Evolutionary conservation across 1,284 basidiomycete genomes (phyloP), one percentile per base, ranked within the genome.

Genomic region (Wolfiporia cocos): DNA sequence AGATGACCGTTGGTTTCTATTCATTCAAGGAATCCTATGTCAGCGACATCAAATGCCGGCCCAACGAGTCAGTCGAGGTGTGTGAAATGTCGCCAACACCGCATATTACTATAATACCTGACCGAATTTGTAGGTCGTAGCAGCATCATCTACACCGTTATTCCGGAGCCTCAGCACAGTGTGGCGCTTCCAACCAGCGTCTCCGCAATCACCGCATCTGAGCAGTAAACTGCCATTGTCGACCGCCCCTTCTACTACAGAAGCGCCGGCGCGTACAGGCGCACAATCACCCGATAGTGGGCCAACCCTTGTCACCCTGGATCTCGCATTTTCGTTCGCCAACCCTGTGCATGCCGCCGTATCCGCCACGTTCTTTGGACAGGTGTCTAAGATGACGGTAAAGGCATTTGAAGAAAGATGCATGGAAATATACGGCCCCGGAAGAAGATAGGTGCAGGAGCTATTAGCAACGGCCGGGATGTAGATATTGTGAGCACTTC

Each of bases 331-430:
- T 61, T 81, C 86, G 19, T 98, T 98, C 57, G 74, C 86, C 33
- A 94, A 85, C 58, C 92, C 92, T 0, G 54, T 95, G 28, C 86
- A 97, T 58, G 86, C 89, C 1, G 75, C 82, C 1, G 75, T 93
- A 15, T 89, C 89, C 4, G 74, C 83, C 19, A 71, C 82, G 10
- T 91, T 96, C 55, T 91, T 97, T 57, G 86, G 86, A 18, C 81
- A 86, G 57, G 85, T 96, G 7, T 90, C 89, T 6, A 78, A 78
- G 48, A 74, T 86, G 64, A 97, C 96, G 91, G 85, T 97, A 19
- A 70, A 85, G 46, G 93, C 93, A 3, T 99, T 99, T 56, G 90
- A 96, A 63, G 70, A 84, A 52, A 73, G 93, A 24, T 94, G 90
- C 60, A 37, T 72, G 39, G 68, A 74, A 41, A 69, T 92, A 5